Evolutionary conservation across 1,284 basidiomycete genomes (phyloP).

Genomic region (Anthracocystis panici-leucophaei): DNA sequence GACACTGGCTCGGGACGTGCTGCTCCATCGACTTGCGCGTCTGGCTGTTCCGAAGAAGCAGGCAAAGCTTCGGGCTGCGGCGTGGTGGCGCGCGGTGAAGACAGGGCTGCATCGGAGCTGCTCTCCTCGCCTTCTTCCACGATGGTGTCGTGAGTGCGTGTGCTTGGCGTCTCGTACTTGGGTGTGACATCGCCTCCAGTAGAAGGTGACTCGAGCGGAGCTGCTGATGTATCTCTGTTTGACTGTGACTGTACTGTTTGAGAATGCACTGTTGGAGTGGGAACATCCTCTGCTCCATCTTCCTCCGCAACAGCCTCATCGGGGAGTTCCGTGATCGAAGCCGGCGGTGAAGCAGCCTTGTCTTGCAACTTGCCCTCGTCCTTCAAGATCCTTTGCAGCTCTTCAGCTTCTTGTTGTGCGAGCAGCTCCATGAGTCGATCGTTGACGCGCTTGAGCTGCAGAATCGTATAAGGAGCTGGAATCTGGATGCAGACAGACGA

Average conservation of each 20-base stretch:
- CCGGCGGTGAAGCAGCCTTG: constrained; percentile 21
- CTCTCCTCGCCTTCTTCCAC: constrained; percentile 47
- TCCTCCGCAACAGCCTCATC: constrained; percentile 2
- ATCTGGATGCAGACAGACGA: constrained; percentile 58
- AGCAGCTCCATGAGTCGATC: constrained; percentile 54
- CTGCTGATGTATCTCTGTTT: background rate
- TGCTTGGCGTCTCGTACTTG: constrained; percentile 26
- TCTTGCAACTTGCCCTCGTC: constrained; percentile 48
- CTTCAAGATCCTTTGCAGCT: constrained; percentile 47
- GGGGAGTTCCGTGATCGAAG: constrained; percentile 25
- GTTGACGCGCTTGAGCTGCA: constrained; percentile 53
- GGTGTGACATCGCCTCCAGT: constrained; percentile 19
- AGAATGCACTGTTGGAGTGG: constrained; percentile 14
- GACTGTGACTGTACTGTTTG: background rate
- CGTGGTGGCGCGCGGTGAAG: constrained; percentile 18
- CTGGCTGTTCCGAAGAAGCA: background rate
- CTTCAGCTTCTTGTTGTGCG: constrained; percentile 45
- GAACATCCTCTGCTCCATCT: background rate
- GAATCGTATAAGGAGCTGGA: constrained; percentile 52
- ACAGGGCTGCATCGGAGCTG: constrained; percentile 34
- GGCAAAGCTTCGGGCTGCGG: constrained; percentile 13
- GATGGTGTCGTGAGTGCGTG: constrained; percentile 41
- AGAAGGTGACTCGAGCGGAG: constrained; percentile 21
- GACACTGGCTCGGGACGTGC: background rate
- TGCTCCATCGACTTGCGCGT: background rate